Conservation (phyloP, 306 rosid genomes). For the Vigna radiata region DNA sequence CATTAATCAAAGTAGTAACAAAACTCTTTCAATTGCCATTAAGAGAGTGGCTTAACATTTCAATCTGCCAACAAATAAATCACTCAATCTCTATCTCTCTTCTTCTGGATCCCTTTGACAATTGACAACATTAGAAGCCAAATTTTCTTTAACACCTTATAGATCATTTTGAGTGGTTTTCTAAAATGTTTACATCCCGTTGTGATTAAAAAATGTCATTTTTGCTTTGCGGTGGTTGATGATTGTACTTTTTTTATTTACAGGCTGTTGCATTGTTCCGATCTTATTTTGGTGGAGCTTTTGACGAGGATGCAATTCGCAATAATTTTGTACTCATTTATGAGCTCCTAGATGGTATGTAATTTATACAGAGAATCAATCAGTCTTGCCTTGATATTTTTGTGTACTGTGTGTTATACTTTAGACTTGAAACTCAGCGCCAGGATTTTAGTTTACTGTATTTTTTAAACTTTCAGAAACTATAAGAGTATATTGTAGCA, state of each 20-base stretch:
- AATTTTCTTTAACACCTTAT: not conserved
- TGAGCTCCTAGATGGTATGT: constrained; percentile 89
- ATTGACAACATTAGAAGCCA: not conserved
- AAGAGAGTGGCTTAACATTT: not conserved
- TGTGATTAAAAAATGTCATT: not conserved
- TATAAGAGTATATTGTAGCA: not conserved
- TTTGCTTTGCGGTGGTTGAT: constrained; percentile 34
- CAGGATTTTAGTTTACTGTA: constrained; percentile 9
- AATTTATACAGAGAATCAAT: constrained; percentile 20
- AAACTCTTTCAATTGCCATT: not conserved
- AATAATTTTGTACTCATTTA: constrained; percentile 91
- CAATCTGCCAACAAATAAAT: not conserved
- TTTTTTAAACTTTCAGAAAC: not conserved
- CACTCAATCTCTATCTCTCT: not conserved
- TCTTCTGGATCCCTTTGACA: not conserved
- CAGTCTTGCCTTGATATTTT: constrained; percentile 14
- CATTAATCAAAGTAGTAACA: not conserved
- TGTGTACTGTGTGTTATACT: constrained; percentile 18
- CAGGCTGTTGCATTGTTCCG: constrained; percentile 91
- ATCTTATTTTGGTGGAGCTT: constrained; percentile 93
- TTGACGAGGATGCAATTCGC: constrained; percentile 95
- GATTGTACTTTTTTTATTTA: constrained; percentile 29
- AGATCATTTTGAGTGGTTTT: constrained; percentile 3
- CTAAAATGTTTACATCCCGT: constrained; percentile 1
- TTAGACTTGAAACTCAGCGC: constrained; percentile 2